phyloP scores from a whole-genome alignment of 139 green algal species.

The Yamagishiella unicocca region DNA sequence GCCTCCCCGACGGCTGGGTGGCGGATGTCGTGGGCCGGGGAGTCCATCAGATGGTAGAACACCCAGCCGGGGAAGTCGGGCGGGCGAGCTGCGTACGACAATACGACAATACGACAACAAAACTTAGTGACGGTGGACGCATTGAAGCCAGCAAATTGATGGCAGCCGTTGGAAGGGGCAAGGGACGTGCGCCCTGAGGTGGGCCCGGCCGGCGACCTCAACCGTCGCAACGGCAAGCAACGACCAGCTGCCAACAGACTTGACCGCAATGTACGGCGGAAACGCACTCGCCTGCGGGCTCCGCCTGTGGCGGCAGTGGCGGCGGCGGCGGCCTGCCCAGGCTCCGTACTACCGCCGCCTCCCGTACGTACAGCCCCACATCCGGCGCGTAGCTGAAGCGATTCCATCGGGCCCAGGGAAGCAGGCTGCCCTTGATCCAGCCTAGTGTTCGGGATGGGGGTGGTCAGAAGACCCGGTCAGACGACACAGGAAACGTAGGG shows the following conservation, averaged over 20 bases:
- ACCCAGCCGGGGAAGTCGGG: slow-evolving; percentile 31
- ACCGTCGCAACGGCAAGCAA: too few species aligned
- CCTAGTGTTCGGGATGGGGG: background rate
- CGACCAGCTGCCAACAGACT: too few species aligned
- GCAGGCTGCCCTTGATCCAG: background rate
- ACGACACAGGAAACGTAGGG: too few species aligned
- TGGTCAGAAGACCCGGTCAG: background rate
- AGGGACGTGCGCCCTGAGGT: too few species aligned
- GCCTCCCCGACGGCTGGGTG: slow-evolving; percentile 1
- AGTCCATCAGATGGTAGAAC: slow-evolving; percentile 21
- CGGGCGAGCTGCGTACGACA: background rate
- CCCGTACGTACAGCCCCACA: slow-evolving; percentile 26
- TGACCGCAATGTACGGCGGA: too few species aligned
- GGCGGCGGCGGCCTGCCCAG: slow-evolving; percentile 8
- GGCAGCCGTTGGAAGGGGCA: too few species aligned
- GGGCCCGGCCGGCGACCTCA: too few species aligned
- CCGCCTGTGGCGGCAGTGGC: background rate
- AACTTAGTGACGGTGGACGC: too few species aligned
- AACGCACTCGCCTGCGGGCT: slow-evolving; percentile 1
- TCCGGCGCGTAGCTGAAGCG: background rate
- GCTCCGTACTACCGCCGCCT: background rate
- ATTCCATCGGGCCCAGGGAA: background rate
- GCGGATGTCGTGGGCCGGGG: slow-evolving; percentile 1
- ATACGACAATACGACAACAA: too few species aligned
- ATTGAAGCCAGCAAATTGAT: too few species aligned